A percentile compares a stretch with the other conserved stretches of the same genome.
Conservation (phyloP, 768 basidiomycete species). For the Rubroboletus pulcherrimus region DNA sequence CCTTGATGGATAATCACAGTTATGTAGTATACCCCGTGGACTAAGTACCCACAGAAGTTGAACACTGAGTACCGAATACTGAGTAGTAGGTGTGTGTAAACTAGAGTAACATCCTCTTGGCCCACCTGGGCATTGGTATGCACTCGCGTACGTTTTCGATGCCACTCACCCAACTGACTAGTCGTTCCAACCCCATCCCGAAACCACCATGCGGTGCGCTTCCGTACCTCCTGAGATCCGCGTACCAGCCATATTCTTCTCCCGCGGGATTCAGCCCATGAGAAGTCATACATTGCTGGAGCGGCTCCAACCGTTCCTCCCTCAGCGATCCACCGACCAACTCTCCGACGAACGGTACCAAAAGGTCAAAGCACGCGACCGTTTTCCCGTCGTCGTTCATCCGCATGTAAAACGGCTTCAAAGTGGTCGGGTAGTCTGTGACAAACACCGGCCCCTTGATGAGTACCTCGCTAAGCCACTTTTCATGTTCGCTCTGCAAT, state of each 20-base stretch:
- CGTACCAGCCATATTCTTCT: constrained; percentile 63
- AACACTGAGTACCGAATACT: neutral
- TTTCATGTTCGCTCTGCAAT: constrained; percentile 90
- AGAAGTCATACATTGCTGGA: constrained; percentile 48
- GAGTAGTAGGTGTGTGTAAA: neutral
- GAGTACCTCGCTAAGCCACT: constrained; percentile 74
- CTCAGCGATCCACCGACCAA: constrained; percentile 89
- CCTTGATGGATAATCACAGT: neutral
- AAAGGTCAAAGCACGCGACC: constrained; percentile 93
- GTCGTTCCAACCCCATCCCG: constrained; percentile 92
- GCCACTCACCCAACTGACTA: constrained; percentile 84
- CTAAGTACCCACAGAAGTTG: neutral
- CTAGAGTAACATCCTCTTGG: constrained; percentile 69
- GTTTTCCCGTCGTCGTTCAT: constrained; percentile 53
- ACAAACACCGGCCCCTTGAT: constrained; percentile 82
- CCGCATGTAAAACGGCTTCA: constrained; percentile 99
- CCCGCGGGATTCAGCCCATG: constrained; percentile 42
- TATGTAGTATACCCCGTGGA: neutral
- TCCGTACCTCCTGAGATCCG: constrained; percentile 79
- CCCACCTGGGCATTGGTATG: constrained; percentile 88
- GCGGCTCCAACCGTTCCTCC: constrained; percentile 61
- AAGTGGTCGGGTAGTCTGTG: constrained; percentile 73
- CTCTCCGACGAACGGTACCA: constrained; percentile 87
- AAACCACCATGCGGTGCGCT: constrained; percentile 93
- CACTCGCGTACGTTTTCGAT: constrained; percentile 91